Evolutionary conservation across 176 grass and related monocot genomes (phyloP).

Genomic region (Canna indica): DNA sequence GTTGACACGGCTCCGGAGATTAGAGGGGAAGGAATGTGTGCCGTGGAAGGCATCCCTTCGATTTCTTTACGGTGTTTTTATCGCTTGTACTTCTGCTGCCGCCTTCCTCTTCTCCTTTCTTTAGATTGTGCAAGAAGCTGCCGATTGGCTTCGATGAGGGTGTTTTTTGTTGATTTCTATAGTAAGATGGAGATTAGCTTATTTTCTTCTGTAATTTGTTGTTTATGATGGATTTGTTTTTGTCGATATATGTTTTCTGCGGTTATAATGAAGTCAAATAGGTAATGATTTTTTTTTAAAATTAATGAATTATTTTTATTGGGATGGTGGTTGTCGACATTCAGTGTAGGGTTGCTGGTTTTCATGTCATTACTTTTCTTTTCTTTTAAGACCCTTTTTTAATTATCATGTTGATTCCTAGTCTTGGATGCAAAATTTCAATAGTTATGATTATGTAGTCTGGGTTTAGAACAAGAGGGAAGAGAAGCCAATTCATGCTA

Average conservation of each 20-base stretch:
- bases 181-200: neutral
- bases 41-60: conserved; percentile 13
- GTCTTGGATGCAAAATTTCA: neutral
- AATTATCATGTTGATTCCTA: neutral
- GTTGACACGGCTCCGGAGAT: neutral
- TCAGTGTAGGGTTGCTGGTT: neutral
- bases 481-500: neutral
- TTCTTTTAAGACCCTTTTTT: neutral
- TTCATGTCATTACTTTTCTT: neutral
- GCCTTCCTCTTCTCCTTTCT: neutral
- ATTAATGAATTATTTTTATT: neutral
- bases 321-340: neutral
- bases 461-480: neutral
- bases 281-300: neutral
- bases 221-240: neutral
- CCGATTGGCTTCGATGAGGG: neutral
- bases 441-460: neutral
- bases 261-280: neutral
- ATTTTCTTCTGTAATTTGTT: neutral
- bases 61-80: neutral
- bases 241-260: neutral
- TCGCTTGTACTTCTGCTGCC: neutral
- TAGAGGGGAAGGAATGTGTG: conserved; percentile 2
- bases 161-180: neutral
- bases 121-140: neutral